These are phyloP conservation scores for Corchorus olitorius DNA, from an alignment of 345 rosid species.

Conservation along the genomic window DNA sequence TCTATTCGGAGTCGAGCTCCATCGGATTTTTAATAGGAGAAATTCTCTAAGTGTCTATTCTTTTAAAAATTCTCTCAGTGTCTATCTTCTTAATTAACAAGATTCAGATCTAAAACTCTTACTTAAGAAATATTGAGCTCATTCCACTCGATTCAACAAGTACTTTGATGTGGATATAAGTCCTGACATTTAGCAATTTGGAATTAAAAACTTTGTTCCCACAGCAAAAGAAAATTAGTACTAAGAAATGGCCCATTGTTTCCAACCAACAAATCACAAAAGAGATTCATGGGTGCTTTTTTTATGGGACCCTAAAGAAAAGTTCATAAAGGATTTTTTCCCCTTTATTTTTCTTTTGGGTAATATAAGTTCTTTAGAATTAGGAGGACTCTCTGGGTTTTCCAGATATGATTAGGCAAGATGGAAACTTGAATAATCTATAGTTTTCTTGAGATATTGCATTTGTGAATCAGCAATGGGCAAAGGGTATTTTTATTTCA, in stretches of 20 bases:
- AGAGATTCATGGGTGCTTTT: neutral
- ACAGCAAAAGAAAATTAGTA: neutral
- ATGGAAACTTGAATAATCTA: neutral
- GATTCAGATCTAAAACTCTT: too few species aligned
- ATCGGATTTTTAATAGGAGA: too few species aligned
- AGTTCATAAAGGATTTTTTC: neutral
- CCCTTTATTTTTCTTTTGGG: too few species aligned
- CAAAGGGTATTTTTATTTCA: neutral
- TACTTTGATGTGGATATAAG: too few species aligned
- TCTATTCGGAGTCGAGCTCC: too few species aligned
- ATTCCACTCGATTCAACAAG: too few species aligned
- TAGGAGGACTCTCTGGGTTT: neutral
- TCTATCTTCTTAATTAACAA: too few species aligned
- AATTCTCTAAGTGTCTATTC: too few species aligned
- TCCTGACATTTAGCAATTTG: neutral
- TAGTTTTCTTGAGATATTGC: neutral
- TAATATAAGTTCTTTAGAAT: neutral
- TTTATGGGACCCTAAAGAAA: constrained; percentile 6
- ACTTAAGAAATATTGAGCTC: too few species aligned
- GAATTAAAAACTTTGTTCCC: neutral
- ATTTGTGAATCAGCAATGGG: neutral
- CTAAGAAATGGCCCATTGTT: neutral
- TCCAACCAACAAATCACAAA: neutral
- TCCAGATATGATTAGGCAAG: neutral
- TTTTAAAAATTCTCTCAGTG: too few species aligned